phyloP scores from a whole-genome alignment of 75 land plant species.

The Ceratopteris richardii region DNA sequence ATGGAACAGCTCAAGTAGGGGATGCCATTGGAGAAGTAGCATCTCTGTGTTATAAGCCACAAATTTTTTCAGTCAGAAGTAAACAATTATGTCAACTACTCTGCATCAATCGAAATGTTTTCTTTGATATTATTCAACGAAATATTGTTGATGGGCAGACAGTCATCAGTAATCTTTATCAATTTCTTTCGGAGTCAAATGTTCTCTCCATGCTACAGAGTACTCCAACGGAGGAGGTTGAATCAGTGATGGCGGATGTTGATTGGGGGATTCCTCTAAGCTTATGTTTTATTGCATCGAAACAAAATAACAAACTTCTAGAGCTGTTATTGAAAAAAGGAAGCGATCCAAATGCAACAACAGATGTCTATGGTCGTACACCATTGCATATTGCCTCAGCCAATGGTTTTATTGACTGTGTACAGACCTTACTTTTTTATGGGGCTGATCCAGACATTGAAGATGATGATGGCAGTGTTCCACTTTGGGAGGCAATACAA shows the following conservation, averaged over 20 bases:
- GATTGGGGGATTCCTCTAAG: constrained; percentile 36
- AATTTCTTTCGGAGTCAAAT: background rate
- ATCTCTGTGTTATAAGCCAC: constrained; percentile 60
- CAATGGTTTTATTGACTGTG: constrained; percentile 61
- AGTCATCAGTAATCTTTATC: constrained; percentile 53
- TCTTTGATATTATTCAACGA: constrained; percentile 43
- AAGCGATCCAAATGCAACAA: constrained; percentile 43
- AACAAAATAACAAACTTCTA: constrained; percentile 36
- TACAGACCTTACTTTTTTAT: constrained; percentile 39
- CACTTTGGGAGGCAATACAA: constrained; percentile 69
- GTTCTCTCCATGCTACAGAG: no score
- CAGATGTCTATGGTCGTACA: constrained; percentile 7
- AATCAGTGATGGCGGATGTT: constrained; percentile 32
- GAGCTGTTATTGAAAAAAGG: constrained; percentile 34
- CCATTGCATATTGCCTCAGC: constrained; percentile 65
- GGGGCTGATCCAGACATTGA: constrained; percentile 62
- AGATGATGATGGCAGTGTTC: constrained; percentile 74
- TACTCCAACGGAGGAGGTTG: constrained; percentile 30
- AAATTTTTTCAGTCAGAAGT: constrained; percentile 54
- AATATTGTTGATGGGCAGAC: constrained; percentile 52
- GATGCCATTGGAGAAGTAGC: constrained; percentile 62
- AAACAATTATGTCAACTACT: constrained; percentile 45
- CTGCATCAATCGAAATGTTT: constrained; percentile 39
- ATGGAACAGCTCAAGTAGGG: constrained; percentile 30
- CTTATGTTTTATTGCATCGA: constrained; percentile 33